A percentile compares a stretch with the other conserved stretches of the same genome.
These are phyloP conservation scores for Cryptosporidium parvum DNA, from an alignment of 169 alveolate genomes.

Conservation along the genomic window DNA sequence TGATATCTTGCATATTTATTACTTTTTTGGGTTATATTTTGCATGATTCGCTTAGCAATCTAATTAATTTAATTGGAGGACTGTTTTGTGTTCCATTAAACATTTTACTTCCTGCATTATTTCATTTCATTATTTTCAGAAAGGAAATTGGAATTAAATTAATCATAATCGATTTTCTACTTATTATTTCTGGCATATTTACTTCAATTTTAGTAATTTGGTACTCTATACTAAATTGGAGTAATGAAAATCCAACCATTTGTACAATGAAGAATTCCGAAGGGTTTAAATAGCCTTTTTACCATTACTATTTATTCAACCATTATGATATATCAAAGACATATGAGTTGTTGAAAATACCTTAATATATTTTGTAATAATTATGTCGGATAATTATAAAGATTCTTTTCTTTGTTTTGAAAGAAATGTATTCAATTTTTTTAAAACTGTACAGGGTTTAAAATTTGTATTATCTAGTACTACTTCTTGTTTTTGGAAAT, in stretches of 20 bases:
- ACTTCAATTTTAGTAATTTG: constrained; percentile 66
- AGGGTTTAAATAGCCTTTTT: background rate
- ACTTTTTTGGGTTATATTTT: constrained; percentile 45
- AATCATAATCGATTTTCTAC: constrained; percentile 23
- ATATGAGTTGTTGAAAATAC: no score
- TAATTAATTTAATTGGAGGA: constrained; percentile 69
- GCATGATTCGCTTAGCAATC: constrained; percentile 53
- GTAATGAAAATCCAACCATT: background rate
- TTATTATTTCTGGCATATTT: constrained; percentile 41
- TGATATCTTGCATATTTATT: constrained; percentile 19
- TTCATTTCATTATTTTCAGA: constrained; percentile 58
- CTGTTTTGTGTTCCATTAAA: constrained; percentile 69
- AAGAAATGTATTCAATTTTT: no score
- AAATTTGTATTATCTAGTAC: no score
- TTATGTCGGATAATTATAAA: no score
- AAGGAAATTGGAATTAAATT: constrained; percentile 22
- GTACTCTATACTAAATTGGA: constrained; percentile 70
- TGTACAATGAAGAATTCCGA: constrained; percentile 37
- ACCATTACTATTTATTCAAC: background rate
- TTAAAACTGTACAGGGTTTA: no score
- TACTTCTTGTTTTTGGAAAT: no score
- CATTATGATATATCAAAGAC: background rate
- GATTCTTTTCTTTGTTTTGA: no score
- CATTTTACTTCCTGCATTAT: constrained; percentile 58
- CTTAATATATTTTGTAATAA: background rate